Conservation (phyloP, 768 basidiomycete genomes). For the Naganishia kalamii region DNA sequence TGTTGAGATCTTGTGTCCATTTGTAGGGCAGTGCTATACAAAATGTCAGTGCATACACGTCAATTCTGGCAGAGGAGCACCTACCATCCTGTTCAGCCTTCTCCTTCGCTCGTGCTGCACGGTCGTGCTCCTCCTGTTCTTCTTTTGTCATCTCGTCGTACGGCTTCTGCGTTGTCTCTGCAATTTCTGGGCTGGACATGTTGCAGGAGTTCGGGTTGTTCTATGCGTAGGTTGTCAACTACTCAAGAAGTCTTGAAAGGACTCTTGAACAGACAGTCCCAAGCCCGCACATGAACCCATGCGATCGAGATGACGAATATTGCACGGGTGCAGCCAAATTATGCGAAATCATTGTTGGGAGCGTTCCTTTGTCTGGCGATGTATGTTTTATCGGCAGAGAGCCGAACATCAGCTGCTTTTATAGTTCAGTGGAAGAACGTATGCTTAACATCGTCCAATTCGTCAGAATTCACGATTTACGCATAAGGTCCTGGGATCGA, state of each 20-base stretch:
- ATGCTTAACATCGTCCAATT: background rate
- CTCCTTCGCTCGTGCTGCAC: conserved; percentile 62
- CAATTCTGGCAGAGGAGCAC: conserved; percentile 29
- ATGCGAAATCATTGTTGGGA: background rate
- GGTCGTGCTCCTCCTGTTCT: conserved; percentile 67
- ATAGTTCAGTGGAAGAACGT: background rate
- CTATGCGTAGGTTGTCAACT: background rate
- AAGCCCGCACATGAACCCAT: too few species aligned
- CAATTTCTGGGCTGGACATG: background rate
- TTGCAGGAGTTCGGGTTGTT: background rate
- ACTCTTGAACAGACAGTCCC: too few species aligned
- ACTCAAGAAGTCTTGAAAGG: background rate
- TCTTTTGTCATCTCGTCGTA: conserved; percentile 72
- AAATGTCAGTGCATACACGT: background rate
- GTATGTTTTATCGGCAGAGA: background rate
- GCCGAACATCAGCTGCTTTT: background rate
- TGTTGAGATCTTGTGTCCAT: conserved; percentile 85
- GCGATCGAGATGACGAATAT: too few species aligned
- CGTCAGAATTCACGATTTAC: background rate
- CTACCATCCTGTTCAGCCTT: conserved; percentile 74
- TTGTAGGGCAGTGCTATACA: conserved; percentile 71
- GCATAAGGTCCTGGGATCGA: too few species aligned
- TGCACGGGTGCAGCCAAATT: too few species aligned
- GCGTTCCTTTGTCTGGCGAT: too few species aligned
- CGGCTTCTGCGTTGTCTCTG: conserved; percentile 32